phyloP scores from a whole-genome alignment of 768 basidiomycete species.

The Cantharellus anzutake region DNA sequence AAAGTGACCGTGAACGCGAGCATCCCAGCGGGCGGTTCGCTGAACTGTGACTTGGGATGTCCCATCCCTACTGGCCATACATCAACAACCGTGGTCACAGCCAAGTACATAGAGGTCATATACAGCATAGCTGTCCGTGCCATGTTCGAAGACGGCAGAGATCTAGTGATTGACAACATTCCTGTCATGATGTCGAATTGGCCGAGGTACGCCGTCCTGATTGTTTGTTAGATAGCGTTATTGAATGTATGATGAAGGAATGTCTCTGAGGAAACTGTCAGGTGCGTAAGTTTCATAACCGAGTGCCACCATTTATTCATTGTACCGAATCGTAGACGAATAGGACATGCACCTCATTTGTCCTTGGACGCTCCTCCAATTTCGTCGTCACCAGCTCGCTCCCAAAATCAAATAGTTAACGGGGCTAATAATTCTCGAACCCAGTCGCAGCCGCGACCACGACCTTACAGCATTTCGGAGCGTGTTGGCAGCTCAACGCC shows the following conservation, averaged over 20 bases:
- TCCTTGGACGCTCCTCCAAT: background rate
- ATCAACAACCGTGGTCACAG: slow-evolving; percentile 63
- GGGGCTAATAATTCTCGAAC: background rate
- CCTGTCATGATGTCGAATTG: slow-evolving; percentile 74
- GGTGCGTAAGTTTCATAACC: slow-evolving; percentile 12
- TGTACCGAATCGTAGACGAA: slow-evolving; percentile 21
- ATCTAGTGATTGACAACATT: slow-evolving; percentile 42
- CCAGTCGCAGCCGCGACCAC: background rate
- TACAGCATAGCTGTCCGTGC: slow-evolving; percentile 66
- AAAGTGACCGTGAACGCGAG: slow-evolving; percentile 55
- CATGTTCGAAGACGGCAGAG: slow-evolving; percentile 45
- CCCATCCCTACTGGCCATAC: slow-evolving; percentile 54
- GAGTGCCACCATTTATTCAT: slow-evolving; percentile 1
- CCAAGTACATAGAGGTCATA: slow-evolving; percentile 50
- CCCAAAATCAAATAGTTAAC: background rate
- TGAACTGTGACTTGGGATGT: slow-evolving; percentile 54
- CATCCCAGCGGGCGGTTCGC: slow-evolving; percentile 49
- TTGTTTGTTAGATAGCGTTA: background rate
- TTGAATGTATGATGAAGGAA: slow-evolving; percentile 22
- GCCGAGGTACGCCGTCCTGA: slow-evolving; percentile 39
- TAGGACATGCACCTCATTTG: slow-evolving; percentile 13
- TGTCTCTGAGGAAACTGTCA: slow-evolving; percentile 55
- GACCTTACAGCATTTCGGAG: background rate
- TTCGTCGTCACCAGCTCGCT: background rate
- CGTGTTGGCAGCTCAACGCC: background rate